phyloP scores from a whole-genome alignment of 2,329 filamentous ascomycete genomes.

The Myrmaecium sp. region DNA sequence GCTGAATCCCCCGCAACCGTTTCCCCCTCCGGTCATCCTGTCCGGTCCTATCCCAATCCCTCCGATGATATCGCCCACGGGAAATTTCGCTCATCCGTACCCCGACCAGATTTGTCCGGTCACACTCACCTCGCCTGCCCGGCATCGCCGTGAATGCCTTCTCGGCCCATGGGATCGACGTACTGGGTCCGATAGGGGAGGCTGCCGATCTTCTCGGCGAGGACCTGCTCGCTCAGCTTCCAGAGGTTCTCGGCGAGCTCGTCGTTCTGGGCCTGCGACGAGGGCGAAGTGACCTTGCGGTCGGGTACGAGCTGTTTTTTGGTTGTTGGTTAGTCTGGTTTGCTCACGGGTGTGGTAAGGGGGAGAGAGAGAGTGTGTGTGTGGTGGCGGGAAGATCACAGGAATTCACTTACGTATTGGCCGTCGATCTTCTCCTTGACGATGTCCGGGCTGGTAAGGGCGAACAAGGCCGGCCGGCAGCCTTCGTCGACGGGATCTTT shows the following conservation, averaged over 20 bases:
- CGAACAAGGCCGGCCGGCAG: constrained; percentile 31
- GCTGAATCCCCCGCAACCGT: too few relatives aligned
- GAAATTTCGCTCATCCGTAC: too few relatives aligned
- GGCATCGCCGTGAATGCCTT: constrained; percentile 2
- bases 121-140: too few relatives aligned
- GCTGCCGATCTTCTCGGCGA: constrained; percentile 23
- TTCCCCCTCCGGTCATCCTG: too few relatives aligned
- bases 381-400: too few relatives aligned
- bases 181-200: constrained; percentile 4
- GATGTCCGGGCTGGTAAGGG: constrained; percentile 28
- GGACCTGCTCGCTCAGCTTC: constrained; percentile 27
- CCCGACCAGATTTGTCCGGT: too few relatives aligned
- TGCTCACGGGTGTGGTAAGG: constrained; percentile 1
- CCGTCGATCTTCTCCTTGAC: constrained; percentile 28
- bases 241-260: constrained; percentile 28
- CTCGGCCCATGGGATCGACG: constrained; percentile 2
- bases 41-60: too few relatives aligned
- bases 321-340: too few relatives aligned
- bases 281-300: constrained; percentile 27
- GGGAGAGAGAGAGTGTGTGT: too few relatives aligned
- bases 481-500: constrained; percentile 32
- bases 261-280: constrained; percentile 25
- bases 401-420: too few relatives aligned
- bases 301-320: constrained; percentile 33
- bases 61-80: too few relatives aligned